Evolutionary conservation across 495 filamentous ascomycete species (phyloP).

Genomic region (Xylaria flabelliformis): DNA sequence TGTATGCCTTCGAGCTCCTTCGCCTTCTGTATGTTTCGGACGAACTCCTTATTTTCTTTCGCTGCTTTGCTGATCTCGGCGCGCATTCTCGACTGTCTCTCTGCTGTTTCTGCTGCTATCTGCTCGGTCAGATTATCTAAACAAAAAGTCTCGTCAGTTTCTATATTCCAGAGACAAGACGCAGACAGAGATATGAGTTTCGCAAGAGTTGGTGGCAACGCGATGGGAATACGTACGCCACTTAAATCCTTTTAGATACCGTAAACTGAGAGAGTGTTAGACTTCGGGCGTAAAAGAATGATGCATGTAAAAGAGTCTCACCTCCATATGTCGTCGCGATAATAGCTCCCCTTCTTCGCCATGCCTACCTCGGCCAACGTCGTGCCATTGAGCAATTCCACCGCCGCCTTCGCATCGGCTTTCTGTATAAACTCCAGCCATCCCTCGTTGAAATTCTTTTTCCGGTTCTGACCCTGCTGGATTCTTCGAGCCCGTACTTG

Average conservation of each 20-base stretch:
- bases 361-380: slow-evolving; percentile 63
- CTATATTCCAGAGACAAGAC: background rate
- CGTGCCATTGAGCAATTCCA: slow-evolving; percentile 82
- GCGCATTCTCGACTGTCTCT: slow-evolving; percentile 77
- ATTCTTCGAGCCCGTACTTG: slow-evolving; percentile 64
- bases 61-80: slow-evolving; percentile 79
- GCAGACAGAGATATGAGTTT: too few relatives aligned
- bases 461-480: slow-evolving; percentile 81
- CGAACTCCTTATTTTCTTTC: slow-evolving; percentile 83
- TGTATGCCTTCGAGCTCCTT: slow-evolving; percentile 77
- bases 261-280: slow-evolving; percentile 36
- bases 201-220: background rate
- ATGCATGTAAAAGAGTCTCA: background rate
- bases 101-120: slow-evolving; percentile 80
- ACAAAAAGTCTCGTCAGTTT: slow-evolving; percentile 26
- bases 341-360: slow-evolving; percentile 86
- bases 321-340: slow-evolving; percentile 91
- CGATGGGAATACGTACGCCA: slow-evolving; percentile 58
- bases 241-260: slow-evolving; percentile 84
- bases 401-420: slow-evolving; percentile 76
- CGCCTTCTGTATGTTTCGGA: slow-evolving; percentile 75
- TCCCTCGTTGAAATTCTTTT: slow-evolving; percentile 84
- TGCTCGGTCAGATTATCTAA: slow-evolving; percentile 64
- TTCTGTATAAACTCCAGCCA: slow-evolving; percentile 91
- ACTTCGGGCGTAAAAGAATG: background rate